Evolutionary conservation across 345 rosid genomes (phyloP).

Genomic region (Rhodamnia rubescens): DNA sequence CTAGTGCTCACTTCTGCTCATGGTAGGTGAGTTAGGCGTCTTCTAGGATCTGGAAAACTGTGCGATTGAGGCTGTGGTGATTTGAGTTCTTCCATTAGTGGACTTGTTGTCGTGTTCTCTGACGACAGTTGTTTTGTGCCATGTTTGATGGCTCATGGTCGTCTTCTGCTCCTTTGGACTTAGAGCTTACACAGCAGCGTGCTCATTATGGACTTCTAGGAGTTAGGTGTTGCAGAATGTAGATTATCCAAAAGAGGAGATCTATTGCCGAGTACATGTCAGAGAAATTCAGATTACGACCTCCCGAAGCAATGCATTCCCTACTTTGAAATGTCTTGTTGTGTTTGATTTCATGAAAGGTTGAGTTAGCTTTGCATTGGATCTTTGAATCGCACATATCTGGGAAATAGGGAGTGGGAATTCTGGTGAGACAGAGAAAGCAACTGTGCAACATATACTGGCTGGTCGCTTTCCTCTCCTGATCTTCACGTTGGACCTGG

Average conservation of each 20-base stretch:
- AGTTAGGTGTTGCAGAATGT: background rate
- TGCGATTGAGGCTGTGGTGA: background rate
- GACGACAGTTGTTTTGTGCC: background rate
- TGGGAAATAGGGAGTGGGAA: background rate
- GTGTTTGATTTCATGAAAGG: background rate
- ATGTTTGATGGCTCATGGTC: background rate
- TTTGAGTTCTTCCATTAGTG: background rate
- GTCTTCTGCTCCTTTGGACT: background rate
- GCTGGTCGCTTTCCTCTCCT: background rate
- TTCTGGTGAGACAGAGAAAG: background rate
- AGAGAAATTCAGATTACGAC: background rate
- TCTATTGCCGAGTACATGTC: background rate
- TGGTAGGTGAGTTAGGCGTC: conserved; percentile 33
- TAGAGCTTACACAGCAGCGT: background rate
- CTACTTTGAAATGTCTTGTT: background rate
- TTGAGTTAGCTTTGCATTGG: background rate
- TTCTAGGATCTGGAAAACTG: background rate
- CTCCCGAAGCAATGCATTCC: background rate
- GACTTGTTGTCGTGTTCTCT: background rate
- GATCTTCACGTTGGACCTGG: background rate
- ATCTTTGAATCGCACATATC: background rate
- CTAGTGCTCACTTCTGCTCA: conserved; percentile 64
- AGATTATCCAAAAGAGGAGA: background rate
- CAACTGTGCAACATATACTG: background rate
- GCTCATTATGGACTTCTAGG: background rate